These are phyloP conservation scores for Przewalskia tangutica DNA, from an alignment of 257 asterid genomes.

Conservation along the genomic window DNA sequence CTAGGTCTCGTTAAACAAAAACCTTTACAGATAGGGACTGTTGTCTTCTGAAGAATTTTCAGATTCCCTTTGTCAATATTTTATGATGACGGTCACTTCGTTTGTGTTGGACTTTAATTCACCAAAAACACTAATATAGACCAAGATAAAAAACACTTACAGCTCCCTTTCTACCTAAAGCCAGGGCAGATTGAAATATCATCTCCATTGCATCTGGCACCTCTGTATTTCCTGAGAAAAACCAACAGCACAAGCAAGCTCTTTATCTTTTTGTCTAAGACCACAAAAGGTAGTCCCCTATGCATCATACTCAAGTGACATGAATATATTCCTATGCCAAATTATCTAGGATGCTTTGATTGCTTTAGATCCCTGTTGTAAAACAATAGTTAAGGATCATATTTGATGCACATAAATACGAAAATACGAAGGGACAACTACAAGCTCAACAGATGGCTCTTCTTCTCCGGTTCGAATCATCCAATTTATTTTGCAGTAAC, in stretches of 20 bases:
- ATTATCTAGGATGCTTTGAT: neutral
- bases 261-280: neutral
- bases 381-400: neutral
- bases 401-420: neutral
- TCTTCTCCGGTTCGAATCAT: neutral
- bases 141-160: slow-evolving; percentile 38
- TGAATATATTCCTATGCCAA: neutral
- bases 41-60: too few relatives aligned
- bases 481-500: neutral
- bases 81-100: neutral
- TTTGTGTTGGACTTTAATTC: slow-evolving; percentile 1
- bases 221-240: slow-evolving; percentile 50
- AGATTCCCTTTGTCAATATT: neutral
- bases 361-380: neutral
- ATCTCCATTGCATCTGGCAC: slow-evolving; percentile 94
- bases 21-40: too few relatives aligned
- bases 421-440: neutral
- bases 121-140: neutral
- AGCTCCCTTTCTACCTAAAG: slow-evolving; percentile 62
- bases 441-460: neutral
- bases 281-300: neutral
- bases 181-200: slow-evolving; percentile 75
- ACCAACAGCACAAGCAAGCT: neutral
- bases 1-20: too few relatives aligned
- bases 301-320: neutral